Evolutionary conservation across 2,329 filamentous ascomycete species (phyloP), one percentile per base, ranked within the genome.

Genomic region (Zasmidium angulare): DNA sequence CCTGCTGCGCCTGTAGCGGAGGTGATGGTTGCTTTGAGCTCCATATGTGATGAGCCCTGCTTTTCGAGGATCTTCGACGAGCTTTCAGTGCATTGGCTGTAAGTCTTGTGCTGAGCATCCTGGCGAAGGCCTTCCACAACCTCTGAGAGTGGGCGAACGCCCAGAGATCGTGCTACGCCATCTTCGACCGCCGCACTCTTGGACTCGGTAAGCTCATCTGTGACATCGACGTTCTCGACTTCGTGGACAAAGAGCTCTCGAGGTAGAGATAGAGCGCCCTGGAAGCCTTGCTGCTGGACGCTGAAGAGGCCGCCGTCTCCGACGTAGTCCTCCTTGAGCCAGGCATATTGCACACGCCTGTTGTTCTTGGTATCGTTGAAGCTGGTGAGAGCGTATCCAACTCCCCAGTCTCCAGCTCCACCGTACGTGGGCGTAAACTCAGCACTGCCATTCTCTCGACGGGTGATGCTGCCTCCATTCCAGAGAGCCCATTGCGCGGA

Each of bases 351-450:
- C 17, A 81, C 74, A 48, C 78, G 77, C 20, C 78, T 75, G 63
- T 79, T 72, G 69, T 79, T 75, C 74, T 80, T 81, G 24, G 76
- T 76, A 63, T 81, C 78, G 62, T 78, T 75, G 74, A 81, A 80
- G 63, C 74, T 78, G 6, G 76, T 77, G 2, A 80, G 71, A 4
- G 78, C 78, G 58, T 81, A 81, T 3, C 76, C 71, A 4, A 75
- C 66, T 53, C 78, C 78, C 64, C 76, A 80, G 61, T 80, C 78
- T 3, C 72, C 76, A 19, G 74, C 73, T 47, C 78, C 77, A 23
- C 77, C 77, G 21, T 77, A 70, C n/a, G 76, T 68, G 12, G 78
- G 78, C 14, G 71, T 75, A 69, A 79, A 80, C 46, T 76, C 67
- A 17, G 71, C 78, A 46, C 76, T 79, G 36, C 78, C 77, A 52